Evolutionary conservation across 2,329 filamentous ascomycete genomes (phyloP).

Genomic region (Westerdykella sp.): DNA sequence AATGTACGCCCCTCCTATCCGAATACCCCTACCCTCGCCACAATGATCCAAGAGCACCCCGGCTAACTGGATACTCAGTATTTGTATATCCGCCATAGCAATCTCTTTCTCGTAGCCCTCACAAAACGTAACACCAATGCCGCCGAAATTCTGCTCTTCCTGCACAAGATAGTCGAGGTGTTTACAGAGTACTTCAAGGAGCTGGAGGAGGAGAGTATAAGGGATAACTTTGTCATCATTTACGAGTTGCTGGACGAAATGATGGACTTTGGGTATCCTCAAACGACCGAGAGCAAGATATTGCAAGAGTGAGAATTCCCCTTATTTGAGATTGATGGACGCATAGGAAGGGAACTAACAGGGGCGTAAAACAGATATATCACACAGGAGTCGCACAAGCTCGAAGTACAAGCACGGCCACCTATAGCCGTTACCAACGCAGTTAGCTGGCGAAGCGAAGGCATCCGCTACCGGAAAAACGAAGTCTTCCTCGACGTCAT

Average conservation of each 20-base stretch:
- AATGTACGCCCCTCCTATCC: constrained; percentile 57
- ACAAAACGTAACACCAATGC: constrained; percentile 99
- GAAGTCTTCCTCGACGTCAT: constrained; percentile 98
- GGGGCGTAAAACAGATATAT: constrained; percentile 59
- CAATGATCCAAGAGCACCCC: background rate
- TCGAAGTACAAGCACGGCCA: constrained; percentile 90
- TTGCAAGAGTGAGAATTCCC: constrained; percentile 68
- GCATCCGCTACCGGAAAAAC: constrained; percentile 97
- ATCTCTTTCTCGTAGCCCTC: constrained; percentile 93
- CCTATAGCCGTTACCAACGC: constrained; percentile 98
- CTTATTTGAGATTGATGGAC: background rate
- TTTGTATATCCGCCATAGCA: constrained; percentile 98
- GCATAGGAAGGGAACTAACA: background rate
- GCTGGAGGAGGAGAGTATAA: constrained; percentile 94
- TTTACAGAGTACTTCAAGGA: constrained; percentile 99
- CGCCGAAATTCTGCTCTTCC: constrained; percentile 94
- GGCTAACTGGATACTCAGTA: constrained; percentile 53
- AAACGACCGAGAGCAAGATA: constrained; percentile 98
- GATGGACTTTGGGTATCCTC: constrained; percentile 99
- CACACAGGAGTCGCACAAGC: constrained; percentile 97
- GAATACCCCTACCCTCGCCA: background rate
- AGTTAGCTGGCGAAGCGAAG: constrained; percentile 95
- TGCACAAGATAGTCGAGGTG: constrained; percentile 96
- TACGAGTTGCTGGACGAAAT: constrained; percentile 98
- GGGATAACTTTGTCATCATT: constrained; percentile 98